phyloP scores from a whole-genome alignment of 2,329 filamentous ascomycete genomes.

The Hysterium pulicare region DNA sequence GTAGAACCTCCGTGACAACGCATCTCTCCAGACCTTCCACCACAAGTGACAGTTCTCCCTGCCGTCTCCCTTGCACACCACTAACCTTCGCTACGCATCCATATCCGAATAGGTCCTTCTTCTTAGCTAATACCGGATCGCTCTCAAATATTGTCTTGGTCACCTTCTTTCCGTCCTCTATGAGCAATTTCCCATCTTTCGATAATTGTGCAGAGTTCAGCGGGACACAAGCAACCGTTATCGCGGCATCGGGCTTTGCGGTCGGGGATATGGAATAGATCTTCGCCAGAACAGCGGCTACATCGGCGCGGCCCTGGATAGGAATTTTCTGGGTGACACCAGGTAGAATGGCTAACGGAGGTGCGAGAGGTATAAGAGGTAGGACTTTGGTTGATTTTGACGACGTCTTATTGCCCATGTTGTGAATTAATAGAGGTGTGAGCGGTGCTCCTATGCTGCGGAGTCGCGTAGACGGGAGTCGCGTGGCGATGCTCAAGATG shows the following conservation, averaged over 20 bases:
- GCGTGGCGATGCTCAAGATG: too few species aligned
- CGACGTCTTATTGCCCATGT: slow-evolving; percentile 32
- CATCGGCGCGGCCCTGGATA: slow-evolving; percentile 78
- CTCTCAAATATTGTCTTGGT: slow-evolving; percentile 45
- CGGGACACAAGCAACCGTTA: slow-evolving; percentile 85
- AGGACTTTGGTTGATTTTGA: slow-evolving; percentile 45
- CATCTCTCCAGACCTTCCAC: slow-evolving; percentile 83
- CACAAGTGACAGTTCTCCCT: slow-evolving; percentile 69
- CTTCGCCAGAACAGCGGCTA: slow-evolving; percentile 80
- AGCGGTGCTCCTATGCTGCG: not conserved
- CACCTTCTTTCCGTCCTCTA: slow-evolving; percentile 55
- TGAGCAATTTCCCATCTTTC: slow-evolving; percentile 70
- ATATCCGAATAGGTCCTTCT: slow-evolving; percentile 71
- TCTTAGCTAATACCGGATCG: slow-evolving; percentile 43
- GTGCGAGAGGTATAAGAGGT: slow-evolving; percentile 78
- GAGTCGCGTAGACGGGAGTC: not conserved
- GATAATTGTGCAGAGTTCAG: slow-evolving; percentile 72
- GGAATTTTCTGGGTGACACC: slow-evolving; percentile 82
- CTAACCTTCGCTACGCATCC: slow-evolving; percentile 64
- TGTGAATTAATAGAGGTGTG: slow-evolving; percentile 6
- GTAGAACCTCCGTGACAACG: slow-evolving; percentile 67
- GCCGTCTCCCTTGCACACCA: slow-evolving; percentile 46
- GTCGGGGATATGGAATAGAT: slow-evolving; percentile 74
- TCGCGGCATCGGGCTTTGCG: slow-evolving; percentile 60
- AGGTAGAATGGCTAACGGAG: slow-evolving; percentile 78